These are phyloP conservation scores for Sphaerulina musiva DNA, from an alignment of 2,329 filamentous ascomycete species.

Conservation along the genomic window DNA sequence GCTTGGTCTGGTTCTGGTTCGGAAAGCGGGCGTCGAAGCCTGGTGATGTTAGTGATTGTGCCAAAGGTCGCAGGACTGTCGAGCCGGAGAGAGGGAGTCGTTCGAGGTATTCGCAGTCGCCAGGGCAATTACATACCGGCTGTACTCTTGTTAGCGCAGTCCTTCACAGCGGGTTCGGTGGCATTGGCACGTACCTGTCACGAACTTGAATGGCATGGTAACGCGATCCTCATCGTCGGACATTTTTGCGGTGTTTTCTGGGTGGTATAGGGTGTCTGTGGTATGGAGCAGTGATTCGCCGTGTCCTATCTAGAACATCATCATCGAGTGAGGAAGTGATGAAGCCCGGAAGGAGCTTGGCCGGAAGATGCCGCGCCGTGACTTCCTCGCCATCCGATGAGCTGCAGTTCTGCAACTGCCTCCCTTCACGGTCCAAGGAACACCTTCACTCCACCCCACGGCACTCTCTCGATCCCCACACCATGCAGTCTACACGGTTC, in stretches of 20 bases:
- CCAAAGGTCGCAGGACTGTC: background rate
- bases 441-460: constrained; percentile 24
- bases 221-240: constrained; percentile 81
- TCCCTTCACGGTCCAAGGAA: background rate
- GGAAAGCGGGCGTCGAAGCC: constrained; percentile 99
- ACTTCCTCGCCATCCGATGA: background rate
- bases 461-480: constrained; percentile 20
- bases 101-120: background rate
- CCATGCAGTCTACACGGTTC: constrained; percentile 37
- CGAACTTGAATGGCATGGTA: constrained; percentile 99
- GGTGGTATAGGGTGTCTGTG: constrained; percentile 13
- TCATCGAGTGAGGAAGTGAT: constrained; percentile 13
- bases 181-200: constrained; percentile 68
- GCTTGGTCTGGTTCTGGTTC: constrained; percentile 96
- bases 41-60: constrained; percentile 36
- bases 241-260: constrained; percentile 59
- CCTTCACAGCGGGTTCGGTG: background rate
- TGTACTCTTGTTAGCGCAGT: constrained; percentile 24
- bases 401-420: background rate
- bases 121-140: constrained; percentile 29
- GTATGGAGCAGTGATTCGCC: constrained; percentile 13
- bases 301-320: constrained; percentile 10
- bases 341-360: constrained; percentile 1
- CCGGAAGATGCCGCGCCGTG: constrained; percentile 2
- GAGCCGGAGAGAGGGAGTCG: background rate